phyloP scores from a whole-genome alignment of 208 protist genomes.

The Leishmania arabica region DNA sequence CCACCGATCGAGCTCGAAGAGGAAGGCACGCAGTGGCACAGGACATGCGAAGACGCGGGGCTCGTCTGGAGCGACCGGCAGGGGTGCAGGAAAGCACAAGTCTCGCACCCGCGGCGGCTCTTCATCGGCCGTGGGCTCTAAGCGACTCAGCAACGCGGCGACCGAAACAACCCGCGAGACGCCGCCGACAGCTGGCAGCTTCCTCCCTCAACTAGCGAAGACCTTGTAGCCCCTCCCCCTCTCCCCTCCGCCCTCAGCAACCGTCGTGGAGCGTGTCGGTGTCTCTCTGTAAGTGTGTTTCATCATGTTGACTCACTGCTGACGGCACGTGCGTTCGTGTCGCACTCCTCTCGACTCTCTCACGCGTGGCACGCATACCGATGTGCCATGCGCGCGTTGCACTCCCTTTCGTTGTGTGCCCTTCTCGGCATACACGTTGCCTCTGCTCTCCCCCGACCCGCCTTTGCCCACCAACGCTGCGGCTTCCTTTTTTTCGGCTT shows the following conservation, averaged over 20 bases:
- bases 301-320: not conserved
- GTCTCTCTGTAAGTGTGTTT: not conserved
- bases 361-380: not conserved
- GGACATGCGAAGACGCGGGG: not conserved
- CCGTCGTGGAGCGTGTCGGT: not conserved
- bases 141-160: slow-evolving; percentile 5
- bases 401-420: not conserved
- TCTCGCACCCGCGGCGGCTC: not conserved
- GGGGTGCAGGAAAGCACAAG: slow-evolving; percentile 1
- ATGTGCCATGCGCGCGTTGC: not conserved
- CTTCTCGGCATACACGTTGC: not conserved
- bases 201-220: slow-evolving; percentile 26
- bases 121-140: not conserved
- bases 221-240: slow-evolving; percentile 5
- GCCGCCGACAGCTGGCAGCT: not conserved
- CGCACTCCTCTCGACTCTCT: not conserved
- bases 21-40: slow-evolving; percentile 1
- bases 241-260: not conserved
- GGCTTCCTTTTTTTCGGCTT: not conserved
- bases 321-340: not conserved
- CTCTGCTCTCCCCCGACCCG: not conserved
- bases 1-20: not conserved
- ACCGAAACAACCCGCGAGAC: slow-evolving; percentile 7
- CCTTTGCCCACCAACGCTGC: not conserved
- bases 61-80: not conserved